Conservation (phyloP, 306 rosid genomes). For the Trifolium repens region DNA sequence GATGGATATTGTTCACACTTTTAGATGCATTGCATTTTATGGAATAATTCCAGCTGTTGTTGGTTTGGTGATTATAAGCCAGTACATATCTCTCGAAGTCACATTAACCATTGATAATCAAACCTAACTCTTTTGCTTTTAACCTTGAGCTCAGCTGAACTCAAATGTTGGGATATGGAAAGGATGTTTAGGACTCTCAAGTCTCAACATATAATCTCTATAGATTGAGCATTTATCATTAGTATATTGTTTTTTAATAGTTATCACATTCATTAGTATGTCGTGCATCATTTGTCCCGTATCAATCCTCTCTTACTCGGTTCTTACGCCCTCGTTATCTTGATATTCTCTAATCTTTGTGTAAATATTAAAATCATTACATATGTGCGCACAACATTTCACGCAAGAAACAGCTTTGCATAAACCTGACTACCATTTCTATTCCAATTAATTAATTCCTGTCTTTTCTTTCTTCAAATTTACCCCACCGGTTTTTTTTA, state of each 20-base stretch:
- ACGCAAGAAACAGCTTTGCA: neutral
- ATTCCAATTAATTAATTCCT: neutral
- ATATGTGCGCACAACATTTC: neutral
- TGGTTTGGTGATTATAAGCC: neutral
- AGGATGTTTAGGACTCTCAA: neutral
- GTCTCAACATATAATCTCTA: neutral
- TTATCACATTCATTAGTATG: neutral
- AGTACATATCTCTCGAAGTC: too few species aligned
- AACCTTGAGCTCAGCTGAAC: neutral
- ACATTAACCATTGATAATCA: neutral
- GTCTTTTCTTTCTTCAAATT: neutral
- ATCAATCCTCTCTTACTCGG: neutral
- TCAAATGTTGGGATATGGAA: neutral
- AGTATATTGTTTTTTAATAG: neutral
- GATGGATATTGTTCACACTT: neutral
- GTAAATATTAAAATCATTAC: neutral
- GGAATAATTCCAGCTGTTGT: neutral
- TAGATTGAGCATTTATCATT: neutral
- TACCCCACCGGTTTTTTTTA: neutral
- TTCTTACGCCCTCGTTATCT: neutral
- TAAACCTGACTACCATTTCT: neutral
- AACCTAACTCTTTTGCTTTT: neutral
- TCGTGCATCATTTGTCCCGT: neutral
- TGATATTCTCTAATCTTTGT: neutral
- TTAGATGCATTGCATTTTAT: neutral